Evolutionary conservation across 2,329 filamentous ascomycete species (phyloP), one percentile per base, ranked within the genome.

Genomic region (Fusarium sp.): DNA sequence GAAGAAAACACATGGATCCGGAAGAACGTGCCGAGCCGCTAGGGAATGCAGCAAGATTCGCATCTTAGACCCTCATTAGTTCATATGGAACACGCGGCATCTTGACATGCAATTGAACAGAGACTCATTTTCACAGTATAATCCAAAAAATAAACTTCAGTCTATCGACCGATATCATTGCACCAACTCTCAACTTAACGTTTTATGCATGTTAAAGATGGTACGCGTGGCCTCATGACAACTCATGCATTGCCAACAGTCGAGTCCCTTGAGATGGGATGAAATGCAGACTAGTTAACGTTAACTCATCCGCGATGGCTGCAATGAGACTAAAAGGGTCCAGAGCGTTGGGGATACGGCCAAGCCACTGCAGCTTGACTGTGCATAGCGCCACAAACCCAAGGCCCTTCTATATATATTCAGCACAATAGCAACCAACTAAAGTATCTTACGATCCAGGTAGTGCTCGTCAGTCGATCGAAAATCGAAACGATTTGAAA

Each of bases 31-130:
- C 67, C 58, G 63, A 53, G 51, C 51, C 22, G 48, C 42, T 41
- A 40, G 54, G 67, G 58, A 71, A 71, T 69, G 68, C 29, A 55
- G 53, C 34, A 32, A 69, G n/a, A 70, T 71, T 46, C 25, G 27
- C 34, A 34, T 54, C 34, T 16, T 34, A 57, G 41, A 61, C 48
- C 30, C 40, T 47, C 24, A 42, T 57, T 46, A 47, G 48, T 67
- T 16, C 4, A 20, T 18, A 41, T 49, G 49, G 58, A 40, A 48
- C 48, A 55, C 45, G 34, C 59, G 57, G 57, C 49, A 49, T 40
- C 34, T 12, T 22, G 16, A 48, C 53, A 61, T 10, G 16, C 8
- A 18, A 24, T 24, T 45, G 16, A 60, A 44, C 41, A 32, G 45
- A n/a, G 8, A 37, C 46, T 44, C 49, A 45, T 58, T 59, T 57